Evolutionary conservation across 2,329 filamentous ascomycete genomes (phyloP).

Genomic region (Colletotrichum somersetense): DNA sequence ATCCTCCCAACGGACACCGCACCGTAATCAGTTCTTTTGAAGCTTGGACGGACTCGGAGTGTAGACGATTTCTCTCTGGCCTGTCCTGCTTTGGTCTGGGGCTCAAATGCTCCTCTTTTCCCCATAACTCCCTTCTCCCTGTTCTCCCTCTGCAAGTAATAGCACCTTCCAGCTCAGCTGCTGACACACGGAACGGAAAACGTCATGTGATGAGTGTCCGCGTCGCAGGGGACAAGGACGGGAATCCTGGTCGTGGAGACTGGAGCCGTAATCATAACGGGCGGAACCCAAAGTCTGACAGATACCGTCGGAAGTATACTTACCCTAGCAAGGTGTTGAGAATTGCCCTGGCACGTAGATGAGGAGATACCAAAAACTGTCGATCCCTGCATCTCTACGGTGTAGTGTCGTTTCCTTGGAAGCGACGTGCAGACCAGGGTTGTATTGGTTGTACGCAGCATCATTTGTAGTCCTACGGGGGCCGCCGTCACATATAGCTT

Average conservation of each 20-base stretch:
- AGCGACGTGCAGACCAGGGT: background rate
- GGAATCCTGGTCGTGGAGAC: constrained; percentile 1
- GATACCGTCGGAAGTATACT: constrained; percentile 19
- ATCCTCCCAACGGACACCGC: background rate
- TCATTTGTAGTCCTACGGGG: background rate
- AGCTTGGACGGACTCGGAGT: background rate
- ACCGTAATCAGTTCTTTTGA: background rate
- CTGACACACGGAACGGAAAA: constrained; percentile 13
- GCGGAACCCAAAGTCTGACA: constrained; percentile 10
- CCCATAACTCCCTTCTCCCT: background rate
- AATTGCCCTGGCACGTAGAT: background rate
- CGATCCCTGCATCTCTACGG: constrained; percentile 16
- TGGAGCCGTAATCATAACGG: constrained; percentile 25
- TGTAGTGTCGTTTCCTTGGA: background rate
- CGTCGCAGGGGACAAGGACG: background rate
- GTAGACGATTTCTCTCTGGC: background rate
- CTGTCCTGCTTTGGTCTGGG: background rate
- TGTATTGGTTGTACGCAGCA: background rate
- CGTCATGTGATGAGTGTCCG: background rate
- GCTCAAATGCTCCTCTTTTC: background rate
- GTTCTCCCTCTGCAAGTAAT: background rate
- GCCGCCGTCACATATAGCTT: background rate
- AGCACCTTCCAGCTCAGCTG: constrained; percentile 11
- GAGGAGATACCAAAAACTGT: constrained; percentile 1
- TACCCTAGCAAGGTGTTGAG: background rate